Conservation (phyloP, 148 eudicot genomes). For the Chenopodium quinoa region DNA sequence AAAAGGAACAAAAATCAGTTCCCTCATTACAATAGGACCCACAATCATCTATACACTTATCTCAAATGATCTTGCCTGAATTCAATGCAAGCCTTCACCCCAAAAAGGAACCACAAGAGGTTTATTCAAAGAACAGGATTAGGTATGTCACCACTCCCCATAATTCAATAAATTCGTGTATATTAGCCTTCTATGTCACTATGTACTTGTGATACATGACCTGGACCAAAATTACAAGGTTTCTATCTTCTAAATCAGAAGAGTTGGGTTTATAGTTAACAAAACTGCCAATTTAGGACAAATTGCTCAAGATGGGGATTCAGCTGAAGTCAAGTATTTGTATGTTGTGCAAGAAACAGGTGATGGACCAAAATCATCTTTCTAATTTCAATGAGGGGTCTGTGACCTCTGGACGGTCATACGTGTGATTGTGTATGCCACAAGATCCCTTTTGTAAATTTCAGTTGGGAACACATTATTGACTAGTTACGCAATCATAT, state of each 20-base stretch:
- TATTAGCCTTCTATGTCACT: background rate
- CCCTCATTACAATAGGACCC: background rate
- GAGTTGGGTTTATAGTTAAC: background rate
- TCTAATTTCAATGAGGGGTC: background rate
- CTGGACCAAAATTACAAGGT: background rate
- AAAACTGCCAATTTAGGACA: background rate
- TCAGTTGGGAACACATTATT: background rate
- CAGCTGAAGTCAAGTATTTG: background rate
- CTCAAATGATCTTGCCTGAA: background rate
- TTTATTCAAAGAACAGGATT: background rate
- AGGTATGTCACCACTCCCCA: background rate
- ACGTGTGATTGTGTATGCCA: background rate
- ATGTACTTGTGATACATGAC: background rate
- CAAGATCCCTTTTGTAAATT: background rate
- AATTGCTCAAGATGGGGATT: background rate
- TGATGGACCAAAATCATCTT: background rate
- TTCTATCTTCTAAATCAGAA: background rate
- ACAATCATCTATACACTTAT: background rate
- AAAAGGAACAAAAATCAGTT: background rate
- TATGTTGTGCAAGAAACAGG: background rate
- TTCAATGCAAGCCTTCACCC: background rate
- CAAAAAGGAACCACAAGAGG: background rate
- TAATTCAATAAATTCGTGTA: background rate
- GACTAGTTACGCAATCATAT: background rate
- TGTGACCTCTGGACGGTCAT: background rate